Evolutionary conservation across 768 basidiomycete genomes (phyloP), one percentile per base, ranked within the genome.

Genomic region (Boletellus ananas): DNA sequence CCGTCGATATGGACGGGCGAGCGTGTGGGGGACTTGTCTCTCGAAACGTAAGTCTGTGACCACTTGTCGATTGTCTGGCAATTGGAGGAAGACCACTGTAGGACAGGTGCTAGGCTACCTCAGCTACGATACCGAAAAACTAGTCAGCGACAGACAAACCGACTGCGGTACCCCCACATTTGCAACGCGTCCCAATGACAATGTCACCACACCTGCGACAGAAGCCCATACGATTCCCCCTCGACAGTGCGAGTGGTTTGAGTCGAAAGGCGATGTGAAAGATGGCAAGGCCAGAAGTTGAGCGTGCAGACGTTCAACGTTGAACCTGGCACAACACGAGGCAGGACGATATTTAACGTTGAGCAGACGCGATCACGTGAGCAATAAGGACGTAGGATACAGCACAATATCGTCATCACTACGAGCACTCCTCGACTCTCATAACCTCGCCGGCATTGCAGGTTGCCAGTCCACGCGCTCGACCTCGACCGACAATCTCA

Each of bases 191-290:
- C 43, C 81, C 80, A 33, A 74, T 63, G 29, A 91, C 88, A 51
- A 93, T 90, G 55, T 91, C 86, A 50, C 90, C 90, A 62, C 90
- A 93, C 64, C 87, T 76, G 51, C 87, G 79, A 72, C 90, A 93
- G 61, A 92, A 92, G 20, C 85, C 86, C 90, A 92, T 92, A 23
- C 20, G 37, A 53, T 43, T 37, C 23, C 43, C 25, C 35, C 34
- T 16, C 25, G 31, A 23, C 23, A 14, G 6, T 9, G 20, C 14
- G 29, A 39, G 20, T 27, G 23, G 35, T 12, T 20, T 17, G 35
- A 27, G 38, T 23, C 21, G 20, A 37, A 51, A 23, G 33, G 13
- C n/a, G 37, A 44, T 36, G 31, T 3, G n/a, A 21, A 54, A 9
- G 29, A 37, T 18, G 56, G 41, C 20, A 17, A 29, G 34, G 49